phyloP scores from a whole-genome alignment of 805 yeast species.

The Candida insectorum region DNA sequence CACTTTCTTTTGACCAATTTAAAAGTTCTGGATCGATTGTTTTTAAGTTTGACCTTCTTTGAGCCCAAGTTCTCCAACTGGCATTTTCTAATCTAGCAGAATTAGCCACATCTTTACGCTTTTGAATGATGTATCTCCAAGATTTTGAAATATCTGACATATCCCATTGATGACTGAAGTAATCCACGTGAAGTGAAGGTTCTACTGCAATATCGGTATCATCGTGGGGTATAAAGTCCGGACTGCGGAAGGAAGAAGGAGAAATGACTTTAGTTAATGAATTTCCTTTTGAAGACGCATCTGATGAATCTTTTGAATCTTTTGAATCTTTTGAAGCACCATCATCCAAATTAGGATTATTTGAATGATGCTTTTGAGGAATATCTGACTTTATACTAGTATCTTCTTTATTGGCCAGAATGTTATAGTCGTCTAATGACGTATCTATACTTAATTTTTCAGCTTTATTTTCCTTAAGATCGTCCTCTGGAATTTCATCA shows the following conservation, averaged over 20 bases:
- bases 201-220: conserved; percentile 77
- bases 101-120: conserved; percentile 77
- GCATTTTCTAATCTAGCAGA: conserved; percentile 51
- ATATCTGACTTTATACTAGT: no score
- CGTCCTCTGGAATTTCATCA: no score
- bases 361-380: no score
- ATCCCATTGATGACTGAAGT: conserved; percentile 93
- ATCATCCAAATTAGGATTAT: no score
- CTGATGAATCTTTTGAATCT: not conserved
- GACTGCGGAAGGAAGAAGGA: conserved; percentile 17
- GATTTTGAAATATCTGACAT: conserved; percentile 89
- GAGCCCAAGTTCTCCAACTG: conserved; percentile 95
- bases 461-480: no score
- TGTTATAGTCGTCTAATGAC: no score
- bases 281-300: not conserved
- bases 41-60: conserved; percentile 57
- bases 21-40: conserved; percentile 90
- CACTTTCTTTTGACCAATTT: conserved; percentile 96
- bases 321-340: conserved; percentile 1
- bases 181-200: conserved; percentile 91
- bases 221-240: conserved; percentile 63
- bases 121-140: conserved; percentile 88
- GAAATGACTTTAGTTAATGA: conserved; percentile 2
- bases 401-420: no score
- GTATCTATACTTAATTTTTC: no score